Evolutionary conservation across 306 rosid species (phyloP), one percentile per base, ranked within the genome.

Genomic region (Oxytropis ochrocephala): DNA sequence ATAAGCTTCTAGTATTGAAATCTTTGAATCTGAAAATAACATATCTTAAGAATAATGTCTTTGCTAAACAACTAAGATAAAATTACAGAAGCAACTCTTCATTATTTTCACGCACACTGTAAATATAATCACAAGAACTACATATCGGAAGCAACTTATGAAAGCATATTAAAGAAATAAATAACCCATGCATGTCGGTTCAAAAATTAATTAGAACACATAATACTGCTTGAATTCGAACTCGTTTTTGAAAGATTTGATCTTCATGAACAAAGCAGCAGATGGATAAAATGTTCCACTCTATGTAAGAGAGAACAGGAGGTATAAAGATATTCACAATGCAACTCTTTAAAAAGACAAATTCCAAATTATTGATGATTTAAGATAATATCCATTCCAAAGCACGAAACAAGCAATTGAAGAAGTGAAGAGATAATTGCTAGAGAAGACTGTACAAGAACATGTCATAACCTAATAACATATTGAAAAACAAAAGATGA

Each of bases 161-260:
- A 32, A 46, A 57, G 11, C 18, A 3, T 44, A 39, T 16, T 71
- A 32, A 55, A 64, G 55, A 35, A 77, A 58, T 36, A 69, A 8
- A 69, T 54, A 67, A 38, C 55, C 36, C 74, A 67, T 50, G 69
- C 42, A 48, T 46, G 48, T 75, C 10, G 58, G 49, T 43, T 67
- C 13, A 33, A 13, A 73, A 73, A 11, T 11, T 53, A 74, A 52
- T 21, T 10, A 36, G 64, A 58, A 78, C 35, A 62, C 54, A 39
- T 13, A 56, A 74, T 69, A 93, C 98, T 97, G 88, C 71, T 94
- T 94, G n/a, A n/a, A n/a, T n/a, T n/a, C n/a, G n/a, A n/a, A n/a
- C n/a, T n/a, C n/a, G n/a, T n/a, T n/a, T n/a, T 78, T 88, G 97
- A 81, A 94, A 94, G 49, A 94, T 94, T 80, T 90, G 96, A 59